Percentiles rank a stretch among this genome's conserved stretches.
These are phyloP conservation scores for Carnegiea gigantea DNA, from an alignment of 179 eudicot species.

Conservation along the genomic window DNA sequence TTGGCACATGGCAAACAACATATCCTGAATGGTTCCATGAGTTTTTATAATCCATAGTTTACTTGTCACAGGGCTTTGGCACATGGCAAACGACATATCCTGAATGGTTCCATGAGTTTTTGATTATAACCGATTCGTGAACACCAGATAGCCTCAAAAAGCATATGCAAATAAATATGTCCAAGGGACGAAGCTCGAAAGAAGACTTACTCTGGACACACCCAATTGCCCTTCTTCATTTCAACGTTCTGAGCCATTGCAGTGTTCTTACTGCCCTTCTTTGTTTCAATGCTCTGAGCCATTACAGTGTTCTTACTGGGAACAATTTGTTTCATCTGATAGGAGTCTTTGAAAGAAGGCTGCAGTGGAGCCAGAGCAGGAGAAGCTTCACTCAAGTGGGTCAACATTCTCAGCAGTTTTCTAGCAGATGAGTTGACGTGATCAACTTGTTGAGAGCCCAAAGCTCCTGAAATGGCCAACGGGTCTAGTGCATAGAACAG, in stretches of 20 bases:
- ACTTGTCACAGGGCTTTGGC: neutral
- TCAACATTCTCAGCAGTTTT: conserved; percentile 62
- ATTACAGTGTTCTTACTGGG: conserved; percentile 10
- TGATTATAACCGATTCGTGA: neutral
- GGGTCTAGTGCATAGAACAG: conserved; percentile 72
- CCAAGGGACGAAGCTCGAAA: neutral
- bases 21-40: neutral
- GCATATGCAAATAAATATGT: neutral
- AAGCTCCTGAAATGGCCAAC: conserved; percentile 44
- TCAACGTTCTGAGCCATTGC: conserved; percentile 35
- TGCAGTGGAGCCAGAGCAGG: conserved; percentile 39
- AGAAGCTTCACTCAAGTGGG: conserved; percentile 53
- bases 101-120: neutral
- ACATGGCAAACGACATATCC: neutral
- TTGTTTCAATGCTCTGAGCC: conserved; percentile 33
- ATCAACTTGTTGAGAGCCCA: conserved; percentile 43
- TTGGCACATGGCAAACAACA: neutral
- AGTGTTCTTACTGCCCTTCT: conserved; percentile 1
- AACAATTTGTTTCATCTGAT: conserved; percentile 31
- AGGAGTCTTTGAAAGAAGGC: conserved; percentile 29
- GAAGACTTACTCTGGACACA: conserved; percentile 63
- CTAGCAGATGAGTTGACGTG: conserved; percentile 62
- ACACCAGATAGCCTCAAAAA: neutral
- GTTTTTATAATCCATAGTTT: neutral
- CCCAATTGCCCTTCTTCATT: conserved; percentile 61